Evolutionary conservation across 257 asterid species (phyloP).

Genomic region (Henckelia pumila): DNA sequence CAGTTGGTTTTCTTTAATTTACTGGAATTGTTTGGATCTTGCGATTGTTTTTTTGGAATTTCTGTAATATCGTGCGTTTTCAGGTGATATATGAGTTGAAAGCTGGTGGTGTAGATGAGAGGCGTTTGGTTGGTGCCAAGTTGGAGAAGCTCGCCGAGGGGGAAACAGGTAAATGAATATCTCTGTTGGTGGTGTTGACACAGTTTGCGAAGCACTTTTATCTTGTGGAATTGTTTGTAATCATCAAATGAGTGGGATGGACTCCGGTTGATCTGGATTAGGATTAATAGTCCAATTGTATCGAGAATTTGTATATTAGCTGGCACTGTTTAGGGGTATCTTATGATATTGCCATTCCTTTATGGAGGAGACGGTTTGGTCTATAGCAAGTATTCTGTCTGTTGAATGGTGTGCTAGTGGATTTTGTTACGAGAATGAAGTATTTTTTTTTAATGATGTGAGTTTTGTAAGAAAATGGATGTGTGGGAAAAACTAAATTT

Average conservation of each 20-base stretch:
- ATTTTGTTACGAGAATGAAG: conserved; percentile 3
- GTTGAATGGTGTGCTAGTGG: conserved; percentile 10
- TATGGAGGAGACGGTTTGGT: conserved; percentile 14
- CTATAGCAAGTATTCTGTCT: background rate
- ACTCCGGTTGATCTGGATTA: background rate
- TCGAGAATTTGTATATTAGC: conserved; percentile 9
- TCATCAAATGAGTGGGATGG: conserved; percentile 10
- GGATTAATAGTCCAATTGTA: background rate
- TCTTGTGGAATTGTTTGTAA: conserved; percentile 1
- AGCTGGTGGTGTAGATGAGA: conserved; percentile 97
- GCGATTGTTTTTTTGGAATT: conserved; percentile 9
- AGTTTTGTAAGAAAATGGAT: background rate
- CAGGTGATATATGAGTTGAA: conserved; percentile 96
- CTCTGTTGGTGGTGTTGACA: background rate
- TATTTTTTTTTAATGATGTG: conserved; percentile 7
- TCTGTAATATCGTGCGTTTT: background rate
- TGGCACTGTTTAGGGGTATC: background rate
- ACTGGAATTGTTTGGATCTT: background rate
- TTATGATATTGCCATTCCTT: conserved; percentile 12
- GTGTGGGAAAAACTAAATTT: background rate
- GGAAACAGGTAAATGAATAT: conserved; percentile 55
- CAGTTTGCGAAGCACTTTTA: background rate
- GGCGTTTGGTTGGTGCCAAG: conserved; percentile 98
- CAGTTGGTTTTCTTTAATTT: background rate
- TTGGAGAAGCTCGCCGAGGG: conserved; percentile 98